A percentile compares a stretch with the other conserved stretches of the same genome.
Evolutionary conservation across 2,329 filamentous ascomycete genomes (phyloP).

Genomic region (Neofusicoccum ribis): DNA sequence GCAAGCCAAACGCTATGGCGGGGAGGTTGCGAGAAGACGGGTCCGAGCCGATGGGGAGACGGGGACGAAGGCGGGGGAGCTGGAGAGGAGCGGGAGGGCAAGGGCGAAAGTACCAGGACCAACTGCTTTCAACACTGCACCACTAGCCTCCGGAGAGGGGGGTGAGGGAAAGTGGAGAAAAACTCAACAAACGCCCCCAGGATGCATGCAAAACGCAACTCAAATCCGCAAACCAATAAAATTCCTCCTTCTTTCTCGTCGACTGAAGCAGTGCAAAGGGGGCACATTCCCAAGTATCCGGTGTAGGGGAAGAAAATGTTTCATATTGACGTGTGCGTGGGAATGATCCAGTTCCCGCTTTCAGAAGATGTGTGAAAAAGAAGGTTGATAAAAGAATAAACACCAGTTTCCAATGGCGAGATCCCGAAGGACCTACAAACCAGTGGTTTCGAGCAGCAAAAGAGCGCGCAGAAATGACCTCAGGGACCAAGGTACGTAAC

Average conservation of each 20-base stretch:
- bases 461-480: constrained; percentile 27
- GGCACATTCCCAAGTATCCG: background rate
- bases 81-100: constrained; percentile 48
- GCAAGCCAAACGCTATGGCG: constrained; percentile 39
- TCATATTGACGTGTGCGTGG: background rate
- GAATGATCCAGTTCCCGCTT: constrained; percentile 2
- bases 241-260: constrained; percentile 17
- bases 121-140: constrained; percentile 22
- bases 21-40: constrained; percentile 23
- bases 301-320: background rate
- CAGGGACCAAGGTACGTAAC: constrained; percentile 41
- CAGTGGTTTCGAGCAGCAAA: constrained; percentile 32
- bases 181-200: constrained; percentile 27
- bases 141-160: constrained; percentile 22
- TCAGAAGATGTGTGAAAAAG: constrained; percentile 4
- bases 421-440: constrained; percentile 41
- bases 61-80: constrained; percentile 24
- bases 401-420: constrained; percentile 40
- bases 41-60: constrained; percentile 22
- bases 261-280: background rate
- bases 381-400: constrained; percentile 33
- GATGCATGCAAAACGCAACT: constrained; percentile 37
- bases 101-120: constrained; percentile 29
- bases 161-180: constrained; percentile 22
- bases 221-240: constrained; percentile 36